phyloP scores from a whole-genome alignment of 352 stramenopile genomes.

The Plasmopara halstedii region DNA sequence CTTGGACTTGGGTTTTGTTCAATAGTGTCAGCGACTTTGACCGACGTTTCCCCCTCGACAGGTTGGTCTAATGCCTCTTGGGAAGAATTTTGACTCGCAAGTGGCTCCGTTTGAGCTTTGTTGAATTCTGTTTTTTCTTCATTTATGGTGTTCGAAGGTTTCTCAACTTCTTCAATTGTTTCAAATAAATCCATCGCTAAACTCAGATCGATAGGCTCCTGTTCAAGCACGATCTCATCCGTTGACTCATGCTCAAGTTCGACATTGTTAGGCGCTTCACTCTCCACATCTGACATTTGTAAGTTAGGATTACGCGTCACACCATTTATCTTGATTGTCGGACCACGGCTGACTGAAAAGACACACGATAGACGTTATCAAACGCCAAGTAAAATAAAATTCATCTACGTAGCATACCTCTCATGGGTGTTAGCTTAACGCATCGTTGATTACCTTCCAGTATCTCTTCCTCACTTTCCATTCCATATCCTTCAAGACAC shows the following conservation, averaged over 20 bases:
- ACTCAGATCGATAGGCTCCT: not conserved
- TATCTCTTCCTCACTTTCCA: conserved; percentile 3
- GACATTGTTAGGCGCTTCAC: conserved; percentile 1
- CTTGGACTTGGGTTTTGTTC: conserved; percentile 3
- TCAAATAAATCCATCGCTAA: not conserved
- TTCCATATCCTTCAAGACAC: conserved; percentile 48
- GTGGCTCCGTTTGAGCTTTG: not conserved
- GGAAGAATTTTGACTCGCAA: not conserved
- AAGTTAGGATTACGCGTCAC: conserved; percentile 51
- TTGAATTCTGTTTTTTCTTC: not conserved
- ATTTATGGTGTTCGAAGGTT: not conserved
- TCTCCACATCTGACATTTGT: conserved; percentile 10
- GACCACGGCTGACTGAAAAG: conserved; percentile 5
- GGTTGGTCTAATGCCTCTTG: not conserved
- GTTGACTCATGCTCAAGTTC: conserved; percentile 1
- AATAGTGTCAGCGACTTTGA: not conserved
- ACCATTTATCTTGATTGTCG: conserved; percentile 59
- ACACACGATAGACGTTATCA: not conserved
- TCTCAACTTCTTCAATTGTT: not conserved
- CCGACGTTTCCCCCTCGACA: not conserved
- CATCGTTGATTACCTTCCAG: conserved; percentile 32
- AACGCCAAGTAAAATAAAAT: not conserved
- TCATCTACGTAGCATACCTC: conserved; percentile 6
- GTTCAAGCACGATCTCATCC: not conserved
- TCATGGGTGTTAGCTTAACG: conserved; percentile 1